Evolutionary conservation across 2,329 filamentous ascomycete genomes (phyloP).

Genomic region (Tetracladium maxilliforme): DNA sequence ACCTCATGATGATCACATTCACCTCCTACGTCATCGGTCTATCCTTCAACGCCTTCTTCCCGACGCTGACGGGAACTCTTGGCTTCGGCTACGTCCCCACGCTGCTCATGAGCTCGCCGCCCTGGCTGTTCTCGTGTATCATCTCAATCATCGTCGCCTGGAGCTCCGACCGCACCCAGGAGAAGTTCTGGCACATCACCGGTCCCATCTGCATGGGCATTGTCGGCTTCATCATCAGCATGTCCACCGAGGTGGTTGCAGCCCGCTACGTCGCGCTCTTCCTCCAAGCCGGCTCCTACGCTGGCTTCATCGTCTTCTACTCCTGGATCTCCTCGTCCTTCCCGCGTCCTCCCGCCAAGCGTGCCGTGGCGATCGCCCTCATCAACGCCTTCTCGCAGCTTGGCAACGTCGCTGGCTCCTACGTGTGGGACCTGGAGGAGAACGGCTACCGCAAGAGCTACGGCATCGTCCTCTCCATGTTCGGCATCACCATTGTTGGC

Average conservation of each 20-base stretch:
- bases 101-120: conserved; percentile 38
- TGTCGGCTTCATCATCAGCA: conserved; percentile 10
- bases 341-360: conserved; percentile 7
- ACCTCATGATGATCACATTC: conserved; percentile 49
- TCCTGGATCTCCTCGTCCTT: conserved; percentile 45
- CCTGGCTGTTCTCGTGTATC: conserved; percentile 43
- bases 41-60: conserved; percentile 44
- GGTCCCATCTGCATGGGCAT: conserved; percentile 8
- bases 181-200: conserved; percentile 21
- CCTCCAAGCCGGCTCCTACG: conserved; percentile 41
- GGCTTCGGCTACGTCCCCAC: conserved; percentile 36
- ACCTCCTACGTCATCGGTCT: conserved; percentile 44
- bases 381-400: conserved; percentile 28
- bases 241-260: conserved; percentile 5
- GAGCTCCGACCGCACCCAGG: conserved; percentile 34
- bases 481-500: conserved; percentile 38
- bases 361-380: conserved; percentile 7
- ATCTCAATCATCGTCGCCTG: conserved; percentile 38
- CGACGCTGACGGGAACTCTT: conserved; percentile 29
- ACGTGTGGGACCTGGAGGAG: conserved; percentile 44
- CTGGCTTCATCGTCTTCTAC: conserved; percentile 38
- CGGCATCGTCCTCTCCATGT: conserved; percentile 50
- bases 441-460: conserved; percentile 50
- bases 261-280: conserved; percentile 32
- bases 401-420: conserved; percentile 44